Evolutionary conservation across 805 yeast genomes (phyloP).

Genomic region (Yamadazyma nakazawae): DNA sequence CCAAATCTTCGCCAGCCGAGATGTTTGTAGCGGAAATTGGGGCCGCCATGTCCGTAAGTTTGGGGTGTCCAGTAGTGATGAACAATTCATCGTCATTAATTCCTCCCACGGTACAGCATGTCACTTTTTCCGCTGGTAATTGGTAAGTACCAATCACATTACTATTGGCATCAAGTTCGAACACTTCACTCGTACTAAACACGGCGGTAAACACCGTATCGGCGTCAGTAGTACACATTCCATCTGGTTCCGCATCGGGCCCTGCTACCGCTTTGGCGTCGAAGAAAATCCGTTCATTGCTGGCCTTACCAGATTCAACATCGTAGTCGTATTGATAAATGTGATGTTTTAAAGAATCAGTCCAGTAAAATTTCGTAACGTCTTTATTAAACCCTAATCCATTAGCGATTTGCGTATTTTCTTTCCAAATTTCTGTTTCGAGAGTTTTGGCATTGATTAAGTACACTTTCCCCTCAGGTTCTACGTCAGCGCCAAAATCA

Average conservation of each 20-base stretch:
- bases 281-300: slow-evolving; percentile 25
- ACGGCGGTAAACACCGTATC: slow-evolving; percentile 64
- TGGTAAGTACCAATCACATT: slow-evolving; percentile 46
- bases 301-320: slow-evolving; percentile 22
- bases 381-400: slow-evolving; percentile 46
- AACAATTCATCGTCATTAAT: slow-evolving; percentile 52
- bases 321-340: slow-evolving; percentile 40
- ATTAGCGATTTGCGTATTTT: slow-evolving; percentile 56
- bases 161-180: slow-evolving; percentile 51
- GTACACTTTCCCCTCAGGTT: slow-evolving; percentile 51
- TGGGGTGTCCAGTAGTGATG: slow-evolving; percentile 62
- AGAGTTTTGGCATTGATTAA: slow-evolving; percentile 32
- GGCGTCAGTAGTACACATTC: slow-evolving; percentile 55
- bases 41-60: slow-evolving; percentile 34
- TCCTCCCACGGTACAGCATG: slow-evolving; percentile 74
- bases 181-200: slow-evolving; percentile 57
- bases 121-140: slow-evolving; percentile 59
- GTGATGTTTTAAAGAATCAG: slow-evolving; percentile 34
- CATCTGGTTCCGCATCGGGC: slow-evolving; percentile 64
- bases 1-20: slow-evolving; percentile 40
- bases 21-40: background rate
- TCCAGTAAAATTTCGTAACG: slow-evolving; percentile 35
- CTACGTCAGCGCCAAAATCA: slow-evolving; percentile 32
- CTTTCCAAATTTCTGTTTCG: slow-evolving; percentile 28
- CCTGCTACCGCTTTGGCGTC: slow-evolving; percentile 11